Conservation (phyloP, 306 rosid species). For the Cicer cuneatum region DNA sequence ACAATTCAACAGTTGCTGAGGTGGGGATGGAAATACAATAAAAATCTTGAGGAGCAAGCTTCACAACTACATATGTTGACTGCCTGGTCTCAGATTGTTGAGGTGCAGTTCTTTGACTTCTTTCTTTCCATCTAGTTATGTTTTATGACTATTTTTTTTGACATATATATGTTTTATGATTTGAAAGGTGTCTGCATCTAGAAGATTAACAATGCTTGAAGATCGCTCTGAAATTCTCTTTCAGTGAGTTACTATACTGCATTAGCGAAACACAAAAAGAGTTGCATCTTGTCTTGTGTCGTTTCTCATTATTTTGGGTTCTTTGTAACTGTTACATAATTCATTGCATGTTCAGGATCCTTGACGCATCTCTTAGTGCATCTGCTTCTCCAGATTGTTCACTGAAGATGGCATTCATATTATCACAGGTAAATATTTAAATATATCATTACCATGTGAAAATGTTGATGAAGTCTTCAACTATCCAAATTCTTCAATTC, state of each 20-base stretch:
- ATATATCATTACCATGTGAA: slow-evolving; percentile 13
- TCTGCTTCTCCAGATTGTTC: slow-evolving; percentile 98
- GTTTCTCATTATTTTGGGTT: slow-evolving; percentile 24
- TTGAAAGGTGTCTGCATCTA: slow-evolving; percentile 79
- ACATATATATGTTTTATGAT: slow-evolving; percentile 21
- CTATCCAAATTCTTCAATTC: slow-evolving; percentile 19
- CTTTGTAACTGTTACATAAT: slow-evolving; percentile 36
- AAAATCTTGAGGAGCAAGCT: slow-evolving; percentile 98
- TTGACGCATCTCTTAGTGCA: slow-evolving; percentile 78
- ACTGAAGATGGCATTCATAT: slow-evolving; percentile 86
- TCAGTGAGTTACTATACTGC: slow-evolving; percentile 64
- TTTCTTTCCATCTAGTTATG: slow-evolving; percentile 31
- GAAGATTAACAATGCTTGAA: slow-evolving; percentile 85
- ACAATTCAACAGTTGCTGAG: slow-evolving; percentile 87
- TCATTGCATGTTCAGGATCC: slow-evolving; percentile 65
- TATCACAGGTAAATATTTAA: slow-evolving; percentile 70
- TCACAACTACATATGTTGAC: slow-evolving; percentile 96
- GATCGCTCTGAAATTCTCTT: slow-evolving; percentile 83
- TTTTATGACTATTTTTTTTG: slow-evolving; percentile 1
- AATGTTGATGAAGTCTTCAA: slow-evolving; percentile 30
- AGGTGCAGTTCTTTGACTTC: slow-evolving; percentile 60
- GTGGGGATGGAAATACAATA: slow-evolving; percentile 99
- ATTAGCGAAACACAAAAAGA: slow-evolving; percentile 26
- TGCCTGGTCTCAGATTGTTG: slow-evolving; percentile 97
- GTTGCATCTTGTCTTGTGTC: background rate